phyloP scores from a whole-genome alignment of 371 early-diverging fungal genomes.

The Batkoa obscura region DNA sequence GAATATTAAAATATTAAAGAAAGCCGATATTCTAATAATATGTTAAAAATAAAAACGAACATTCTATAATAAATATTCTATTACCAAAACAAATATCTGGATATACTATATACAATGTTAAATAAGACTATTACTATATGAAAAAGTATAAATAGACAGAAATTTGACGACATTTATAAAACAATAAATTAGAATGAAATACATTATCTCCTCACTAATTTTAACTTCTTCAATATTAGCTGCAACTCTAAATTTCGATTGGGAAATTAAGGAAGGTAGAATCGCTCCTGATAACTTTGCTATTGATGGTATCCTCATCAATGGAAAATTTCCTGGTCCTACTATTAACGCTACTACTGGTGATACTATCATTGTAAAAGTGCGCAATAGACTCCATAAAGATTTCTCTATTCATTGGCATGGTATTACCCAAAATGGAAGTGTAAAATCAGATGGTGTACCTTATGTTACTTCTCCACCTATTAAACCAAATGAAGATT shows the following conservation, averaged over 20 bases:
- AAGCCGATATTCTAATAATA: too few species aligned
- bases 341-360: conserved; percentile 6
- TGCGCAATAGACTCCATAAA: conserved; percentile 1
- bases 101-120: too few species aligned
- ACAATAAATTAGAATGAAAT: too few species aligned
- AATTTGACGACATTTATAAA: too few species aligned
- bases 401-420: conserved; percentile 11
- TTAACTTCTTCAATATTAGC: too few species aligned
- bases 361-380: conserved; percentile 6
- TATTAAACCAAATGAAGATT: conserved; percentile 12
- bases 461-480: conserved; percentile 11
- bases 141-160: too few species aligned
- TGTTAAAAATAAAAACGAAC: too few species aligned
- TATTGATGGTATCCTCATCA: not conserved
- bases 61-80: too few species aligned
- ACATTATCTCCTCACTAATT: too few species aligned
- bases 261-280: not conserved
- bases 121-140: too few species aligned
- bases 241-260: not conserved
- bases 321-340: conserved; percentile 9
- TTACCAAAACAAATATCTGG: too few species aligned
- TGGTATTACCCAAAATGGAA: conserved; percentile 7
- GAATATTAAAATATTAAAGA: too few species aligned
- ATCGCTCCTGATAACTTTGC: conserved; percentile 2
- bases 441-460: conserved; percentile 9